Percentiles rank a stretch among this genome's conserved stretches.
These are phyloP conservation scores for Ophiostoma piceae DNA, from an alignment of 2,329 filamentous ascomycete genomes.

Conservation along the genomic window DNA sequence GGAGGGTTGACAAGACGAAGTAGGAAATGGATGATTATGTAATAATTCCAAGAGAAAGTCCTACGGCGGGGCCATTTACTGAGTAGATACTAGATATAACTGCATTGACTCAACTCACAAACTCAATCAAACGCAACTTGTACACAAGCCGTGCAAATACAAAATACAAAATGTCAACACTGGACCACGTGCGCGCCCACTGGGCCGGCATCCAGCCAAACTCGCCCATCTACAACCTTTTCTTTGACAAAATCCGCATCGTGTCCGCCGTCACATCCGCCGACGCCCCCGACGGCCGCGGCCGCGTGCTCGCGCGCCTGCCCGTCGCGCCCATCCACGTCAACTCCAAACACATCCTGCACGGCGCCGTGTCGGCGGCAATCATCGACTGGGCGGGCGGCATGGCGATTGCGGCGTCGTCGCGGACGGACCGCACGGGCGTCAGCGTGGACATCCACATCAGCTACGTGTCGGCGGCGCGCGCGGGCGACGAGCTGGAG, in stretches of 20 bases:
- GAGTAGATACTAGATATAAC: background rate
- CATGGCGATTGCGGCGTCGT: conserved; percentile 62
- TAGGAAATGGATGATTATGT: background rate
- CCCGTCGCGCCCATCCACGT: conserved; percentile 52
- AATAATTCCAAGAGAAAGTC: background rate
- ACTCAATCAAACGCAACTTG: no score
- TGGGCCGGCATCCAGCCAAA: conserved; percentile 39
- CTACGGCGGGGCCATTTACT: background rate
- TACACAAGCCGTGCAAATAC: no score
- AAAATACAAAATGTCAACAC: conserved; percentile 1
- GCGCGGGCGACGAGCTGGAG: conserved; percentile 61
- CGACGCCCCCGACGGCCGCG: conserved; percentile 30
- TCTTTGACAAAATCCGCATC: conserved; percentile 45
- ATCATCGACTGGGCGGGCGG: conserved; percentile 70
- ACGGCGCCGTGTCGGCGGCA: conserved; percentile 66
- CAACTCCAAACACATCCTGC: conserved; percentile 62
- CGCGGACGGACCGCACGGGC: conserved; percentile 57
- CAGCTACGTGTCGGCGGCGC: conserved; percentile 60
- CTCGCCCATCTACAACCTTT: conserved; percentile 51
- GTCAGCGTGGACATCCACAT: conserved; percentile 72
- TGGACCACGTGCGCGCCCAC: conserved; percentile 31
- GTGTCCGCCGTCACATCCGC: conserved; percentile 36
- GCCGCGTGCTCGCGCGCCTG: conserved; percentile 46
- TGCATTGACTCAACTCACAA: no score
- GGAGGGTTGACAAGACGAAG: background rate